Evolutionary conservation across 2,329 filamentous ascomycete genomes (phyloP), one percentile per base, ranked within the genome.

Genomic region (Sordariomycetes sp.): DNA sequence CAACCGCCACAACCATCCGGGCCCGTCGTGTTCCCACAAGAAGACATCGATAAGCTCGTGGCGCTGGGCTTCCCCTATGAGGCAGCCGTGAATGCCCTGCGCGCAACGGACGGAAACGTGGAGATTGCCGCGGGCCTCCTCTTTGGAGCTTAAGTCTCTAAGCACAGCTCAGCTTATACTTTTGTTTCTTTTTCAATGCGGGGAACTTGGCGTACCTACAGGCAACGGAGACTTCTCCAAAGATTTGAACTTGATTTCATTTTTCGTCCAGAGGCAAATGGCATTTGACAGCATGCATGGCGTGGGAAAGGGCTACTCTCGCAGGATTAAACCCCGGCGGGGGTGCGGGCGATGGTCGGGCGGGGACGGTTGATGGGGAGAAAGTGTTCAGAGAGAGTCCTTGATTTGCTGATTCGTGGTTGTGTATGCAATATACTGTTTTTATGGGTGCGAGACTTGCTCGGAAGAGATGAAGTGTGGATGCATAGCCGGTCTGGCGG

Each of bases 41-140:
- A 86, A 61, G 79, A 86, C 35, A 84, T 97, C 57, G 82, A 89
- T 55, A 86, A 86, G 64, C 80, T 97, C 42, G 79, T 87, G 53
- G 80, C 83, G 53, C 76, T 97, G 62, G 91, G 92, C 0, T 90
- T 94, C 62, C 81, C 85, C 1, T 78, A 85, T 56, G 80, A 87
- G 60, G 80, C 89, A 63, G 92, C 91, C 1, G 78, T 94, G 56
- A 83, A 86, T 59, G 90, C 91, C 2, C 74, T 99, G 55, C 82
- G 90, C 65, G 89, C 89, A 34, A 88, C 89, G 17, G 84, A 84
- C 22, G 92, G 94, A 22, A 89, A 97, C 65, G 82, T 96, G 8
- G 89, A 97, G 61, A 82, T 85, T 61, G 92, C 92, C n/a, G 91
- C 90, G 53, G 85, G 86, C 54, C 77, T 96, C 61, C 79, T 96